Percentiles rank a stretch among this genome's conserved stretches.
Evolutionary conservation across 345 rosid genomes (phyloP).

Genomic region (Lepidium didymum): DNA sequence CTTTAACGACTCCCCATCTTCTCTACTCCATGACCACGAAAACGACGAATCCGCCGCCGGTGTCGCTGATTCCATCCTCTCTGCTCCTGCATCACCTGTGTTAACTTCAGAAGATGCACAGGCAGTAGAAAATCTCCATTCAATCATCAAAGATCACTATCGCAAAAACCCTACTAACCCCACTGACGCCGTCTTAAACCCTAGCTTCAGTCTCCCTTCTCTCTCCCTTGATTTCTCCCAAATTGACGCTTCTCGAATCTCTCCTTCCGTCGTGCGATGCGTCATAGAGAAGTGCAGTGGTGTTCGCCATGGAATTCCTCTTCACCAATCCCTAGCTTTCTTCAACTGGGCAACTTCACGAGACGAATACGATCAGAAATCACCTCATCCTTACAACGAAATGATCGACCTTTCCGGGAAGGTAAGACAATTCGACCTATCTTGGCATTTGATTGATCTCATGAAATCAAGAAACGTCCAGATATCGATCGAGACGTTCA

Average conservation of each 20-base stretch:
- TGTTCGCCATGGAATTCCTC: slow-evolving; percentile 78
- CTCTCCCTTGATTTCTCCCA: slow-evolving; percentile 64
- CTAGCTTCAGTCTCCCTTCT: slow-evolving; percentile 45
- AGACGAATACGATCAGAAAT: slow-evolving; percentile 24
- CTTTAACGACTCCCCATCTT: slow-evolving; percentile 15
- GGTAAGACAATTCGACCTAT: slow-evolving; percentile 61
- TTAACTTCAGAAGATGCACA: slow-evolving; percentile 45
- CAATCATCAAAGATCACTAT: slow-evolving; percentile 71
- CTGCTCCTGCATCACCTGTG: neutral
- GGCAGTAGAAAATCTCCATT: slow-evolving; percentile 45
- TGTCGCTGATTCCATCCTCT: neutral
- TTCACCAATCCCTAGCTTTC: slow-evolving; percentile 60
- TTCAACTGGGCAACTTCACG: slow-evolving; percentile 74
- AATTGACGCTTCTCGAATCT: slow-evolving; percentile 26
- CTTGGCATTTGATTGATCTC: slow-evolving; percentile 65
- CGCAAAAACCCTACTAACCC: slow-evolving; percentile 56
- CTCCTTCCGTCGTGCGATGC: slow-evolving; percentile 42
- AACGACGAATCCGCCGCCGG: slow-evolving; percentile 21
- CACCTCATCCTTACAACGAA: slow-evolving; percentile 69
- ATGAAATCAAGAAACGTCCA: slow-evolving; percentile 62
- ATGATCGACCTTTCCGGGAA: slow-evolving; percentile 84
- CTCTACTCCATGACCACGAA: slow-evolving; percentile 8
- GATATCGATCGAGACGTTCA: slow-evolving; percentile 51
- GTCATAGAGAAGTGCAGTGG: slow-evolving; percentile 61
- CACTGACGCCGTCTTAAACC: slow-evolving; percentile 32